A percentile compares a stretch with the other conserved stretches of the same genome.
Conservation (phyloP, 2,329 filamentous ascomycete species). For the Hypoxylon sp. region DNA sequence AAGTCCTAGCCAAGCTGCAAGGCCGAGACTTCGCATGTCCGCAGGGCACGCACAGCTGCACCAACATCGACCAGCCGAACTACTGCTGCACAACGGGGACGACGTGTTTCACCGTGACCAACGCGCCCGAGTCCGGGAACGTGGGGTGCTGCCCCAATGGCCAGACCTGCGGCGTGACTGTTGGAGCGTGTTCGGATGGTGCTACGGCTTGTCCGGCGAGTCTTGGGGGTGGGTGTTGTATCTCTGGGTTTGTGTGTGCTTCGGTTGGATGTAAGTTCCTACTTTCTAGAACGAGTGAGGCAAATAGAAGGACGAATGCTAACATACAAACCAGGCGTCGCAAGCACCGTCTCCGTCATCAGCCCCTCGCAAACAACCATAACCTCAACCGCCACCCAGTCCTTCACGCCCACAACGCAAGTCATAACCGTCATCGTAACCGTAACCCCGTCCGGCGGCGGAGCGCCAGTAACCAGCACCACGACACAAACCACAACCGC, state of each 20-base stretch:
- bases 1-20: constrained; percentile 63
- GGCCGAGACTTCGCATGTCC: constrained; percentile 76
- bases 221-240: constrained; percentile 81
- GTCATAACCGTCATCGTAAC: constrained; percentile 58
- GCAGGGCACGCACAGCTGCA: constrained; percentile 73
- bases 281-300: neutral
- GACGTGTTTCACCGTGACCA: constrained; percentile 73
- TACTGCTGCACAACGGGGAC: constrained; percentile 79
- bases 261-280: constrained; percentile 75
- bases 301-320: neutral
- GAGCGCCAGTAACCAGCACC: constrained; percentile 50
- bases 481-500: constrained; percentile 53
- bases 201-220: constrained; percentile 74
- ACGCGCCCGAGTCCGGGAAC: constrained; percentile 70
- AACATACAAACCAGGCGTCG: constrained; percentile 51
- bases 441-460: constrained; percentile 55
- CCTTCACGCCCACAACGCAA: constrained; percentile 52
- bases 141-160: constrained; percentile 82
- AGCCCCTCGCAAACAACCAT: constrained; percentile 55
- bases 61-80: constrained; percentile 73
- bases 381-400: constrained; percentile 53
- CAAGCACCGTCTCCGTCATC: constrained; percentile 50
- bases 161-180: constrained; percentile 71
- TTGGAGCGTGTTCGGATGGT: constrained; percentile 71
- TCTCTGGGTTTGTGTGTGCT: constrained; percentile 77